phyloP scores from a whole-genome alignment of 345 rosid species.

The Adansonia digitata region DNA sequence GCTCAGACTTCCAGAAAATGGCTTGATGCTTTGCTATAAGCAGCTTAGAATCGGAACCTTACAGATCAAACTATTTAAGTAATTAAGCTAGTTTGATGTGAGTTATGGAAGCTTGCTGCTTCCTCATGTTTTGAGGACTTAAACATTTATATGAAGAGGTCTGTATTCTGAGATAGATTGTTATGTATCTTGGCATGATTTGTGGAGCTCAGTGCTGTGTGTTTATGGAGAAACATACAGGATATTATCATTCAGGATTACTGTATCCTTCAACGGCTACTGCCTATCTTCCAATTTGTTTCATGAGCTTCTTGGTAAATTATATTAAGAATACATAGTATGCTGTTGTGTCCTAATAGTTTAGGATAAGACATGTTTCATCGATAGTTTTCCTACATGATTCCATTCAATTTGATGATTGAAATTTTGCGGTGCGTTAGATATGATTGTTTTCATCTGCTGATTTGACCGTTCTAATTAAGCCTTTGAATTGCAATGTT shows the following conservation, averaged over 20 bases:
- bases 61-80: background rate
- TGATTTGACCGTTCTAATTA: background rate
- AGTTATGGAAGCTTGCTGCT: background rate
- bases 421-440: background rate
- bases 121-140: background rate
- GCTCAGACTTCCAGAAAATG: background rate
- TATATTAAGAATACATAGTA: background rate
- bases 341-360: background rate
- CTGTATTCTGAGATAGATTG: background rate
- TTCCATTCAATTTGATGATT: background rate
- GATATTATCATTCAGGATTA: background rate
- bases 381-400: background rate
- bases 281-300: no score
- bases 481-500: background rate
- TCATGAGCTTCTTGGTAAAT: background rate
- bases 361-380: background rate
- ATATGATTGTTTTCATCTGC: background rate
- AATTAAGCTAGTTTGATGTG: background rate
- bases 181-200: background rate
- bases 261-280: background rate
- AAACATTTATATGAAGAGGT: background rate
- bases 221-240: background rate
- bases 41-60: background rate
- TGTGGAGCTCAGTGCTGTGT: background rate
- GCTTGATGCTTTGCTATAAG: background rate